These are phyloP conservation scores for Cyanidiococcus yangmingshanensis DNA, from an alignment of 23 red algal genomes.

Conservation along the genomic window DNA sequence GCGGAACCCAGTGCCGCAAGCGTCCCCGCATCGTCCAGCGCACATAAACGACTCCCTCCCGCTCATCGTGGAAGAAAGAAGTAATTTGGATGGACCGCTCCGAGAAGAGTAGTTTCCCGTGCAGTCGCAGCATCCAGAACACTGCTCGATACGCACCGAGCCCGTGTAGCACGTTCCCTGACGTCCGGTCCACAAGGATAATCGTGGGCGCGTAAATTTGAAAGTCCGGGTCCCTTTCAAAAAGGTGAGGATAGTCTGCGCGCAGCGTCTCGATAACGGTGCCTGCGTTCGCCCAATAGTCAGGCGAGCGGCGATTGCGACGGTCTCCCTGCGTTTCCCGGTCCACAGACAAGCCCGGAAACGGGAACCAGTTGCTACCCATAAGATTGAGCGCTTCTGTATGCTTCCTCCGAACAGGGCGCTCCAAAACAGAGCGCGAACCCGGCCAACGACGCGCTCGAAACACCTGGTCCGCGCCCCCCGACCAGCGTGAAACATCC, in stretches of 20 bases:
- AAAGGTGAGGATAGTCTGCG: constrained; percentile 54
- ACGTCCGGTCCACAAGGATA: constrained; percentile 38
- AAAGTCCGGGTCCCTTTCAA: constrained; percentile 47
- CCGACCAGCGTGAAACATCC: neutral
- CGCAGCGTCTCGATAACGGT: constrained; percentile 67
- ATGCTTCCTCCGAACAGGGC: neutral
- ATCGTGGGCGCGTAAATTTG: constrained; percentile 45
- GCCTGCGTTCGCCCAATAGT: constrained; percentile 87
- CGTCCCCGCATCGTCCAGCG: constrained; percentile 46
- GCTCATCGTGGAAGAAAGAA: constrained; percentile 70
- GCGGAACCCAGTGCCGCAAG: neutral
- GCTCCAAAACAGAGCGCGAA: neutral
- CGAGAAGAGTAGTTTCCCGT: constrained; percentile 42
- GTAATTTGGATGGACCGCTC: constrained; percentile 34
- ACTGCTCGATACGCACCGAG: constrained; percentile 47
- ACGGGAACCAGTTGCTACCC: neutral
- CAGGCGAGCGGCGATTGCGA: constrained; percentile 23
- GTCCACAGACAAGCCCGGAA: neutral
- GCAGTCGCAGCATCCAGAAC: constrained; percentile 62
- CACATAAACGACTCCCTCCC: constrained; percentile 37
- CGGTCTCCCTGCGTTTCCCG: neutral
- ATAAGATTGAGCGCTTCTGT: neutral
- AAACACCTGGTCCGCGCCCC: neutral
- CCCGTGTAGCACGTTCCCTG: constrained; percentile 43
- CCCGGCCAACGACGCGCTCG: neutral